Evolutionary conservation across 2,329 filamentous ascomycete species (phyloP), one percentile per base, ranked within the genome.

Genomic region (Aspergillus sergii): DNA sequence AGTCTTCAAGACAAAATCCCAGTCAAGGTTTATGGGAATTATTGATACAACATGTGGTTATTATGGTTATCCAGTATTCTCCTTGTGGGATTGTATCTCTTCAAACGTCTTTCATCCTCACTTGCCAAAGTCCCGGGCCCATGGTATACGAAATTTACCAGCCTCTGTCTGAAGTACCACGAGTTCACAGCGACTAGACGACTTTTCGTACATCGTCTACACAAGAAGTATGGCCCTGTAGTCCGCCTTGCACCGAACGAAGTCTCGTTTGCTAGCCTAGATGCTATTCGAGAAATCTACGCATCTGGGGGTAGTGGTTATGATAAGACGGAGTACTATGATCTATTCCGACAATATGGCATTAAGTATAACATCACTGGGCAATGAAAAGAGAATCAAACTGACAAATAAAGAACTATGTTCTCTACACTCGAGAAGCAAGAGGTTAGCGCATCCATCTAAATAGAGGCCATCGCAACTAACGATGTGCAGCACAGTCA

Each of bases 401-500:
- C 43, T 39, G 0, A 0, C 11, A n/a, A 51, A 2, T 1, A 1
- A 23, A 68, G 66, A 23, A 68, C 66, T 0, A 68, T 68, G 66
- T 67, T 68, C 19, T 67, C 66, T 8, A 68, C 65, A 1, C 64
- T 68, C 2, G 62, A 66, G 14, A 68, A 68, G 34, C 39, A 66
- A 53, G 50, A 5, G 16, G 30, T 53, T n/a, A 21, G 50, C 9
- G 16, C 7, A 26, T 6, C 1, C 10, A 8, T 34, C 14, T 23
- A 2, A 32, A n/a, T 21, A 34, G 4, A 21, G 6, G 7, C 11
- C 10, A n/a, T 10, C 19, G 7, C 19, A 30, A 43, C 61, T 69
- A 10, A 68, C 30, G 16, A 39, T 9, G 19, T 32, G 9, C 57
- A 89, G 85, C 89, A 91, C 71, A 86, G 85, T 34, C 85, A 83